Base-by-base conservation (phyloP, 2,329 filamentous ascomycete species). In the Neonectria coccinea region DNA sequence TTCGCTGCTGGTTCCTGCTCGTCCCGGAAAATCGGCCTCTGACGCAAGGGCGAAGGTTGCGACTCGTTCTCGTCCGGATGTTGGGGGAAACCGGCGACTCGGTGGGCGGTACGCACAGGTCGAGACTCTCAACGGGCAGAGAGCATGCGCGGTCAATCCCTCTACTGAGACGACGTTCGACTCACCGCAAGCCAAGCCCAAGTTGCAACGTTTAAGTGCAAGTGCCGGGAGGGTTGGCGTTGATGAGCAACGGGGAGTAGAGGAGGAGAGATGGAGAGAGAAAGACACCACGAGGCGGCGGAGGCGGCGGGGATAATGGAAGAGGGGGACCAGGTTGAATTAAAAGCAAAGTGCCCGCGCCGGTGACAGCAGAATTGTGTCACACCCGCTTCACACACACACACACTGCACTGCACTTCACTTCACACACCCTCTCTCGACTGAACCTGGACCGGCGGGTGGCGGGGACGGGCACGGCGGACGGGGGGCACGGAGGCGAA, bases 271-370 rank as follows among this genome's bases (percentile, higher is more conserved):
- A 63, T 42, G 62, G 60, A 48, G 11, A 36, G 39, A 51, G 53
- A 59, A 47, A 59, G 60, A 70, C 59, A 70, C 59, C 65, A 68
- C 57, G 59, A 65, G 41, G 60, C 50, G 25, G 55, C 56, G 42
- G 29, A 50, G 56, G 63, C 53, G 66, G 55, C 57, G 60, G 52
- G 56, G 39, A 42, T 42, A 42, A 42, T 42, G n/a, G 10, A 5
- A 36, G 56, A 36, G 66, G 60, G 66, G 69, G 62, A 61, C 29
- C 62, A 50, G 52, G 63, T 67, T 65, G 65, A 61, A 71, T 73
- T 72, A 67, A 70, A 73, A 67, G 22, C 63, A 44, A 72, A 70
- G 61, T 68, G 55, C 69, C 67, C 48, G 61, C 56, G 56, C 70
- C 63, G 4, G 50, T 47, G 52, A 56, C 36, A 33, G 51, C 51